Percentiles rank a stretch among this genome's conserved stretches.
Evolutionary conservation across 805 yeast species (phyloP).

Genomic region (Suhomyces emberorum): DNA sequence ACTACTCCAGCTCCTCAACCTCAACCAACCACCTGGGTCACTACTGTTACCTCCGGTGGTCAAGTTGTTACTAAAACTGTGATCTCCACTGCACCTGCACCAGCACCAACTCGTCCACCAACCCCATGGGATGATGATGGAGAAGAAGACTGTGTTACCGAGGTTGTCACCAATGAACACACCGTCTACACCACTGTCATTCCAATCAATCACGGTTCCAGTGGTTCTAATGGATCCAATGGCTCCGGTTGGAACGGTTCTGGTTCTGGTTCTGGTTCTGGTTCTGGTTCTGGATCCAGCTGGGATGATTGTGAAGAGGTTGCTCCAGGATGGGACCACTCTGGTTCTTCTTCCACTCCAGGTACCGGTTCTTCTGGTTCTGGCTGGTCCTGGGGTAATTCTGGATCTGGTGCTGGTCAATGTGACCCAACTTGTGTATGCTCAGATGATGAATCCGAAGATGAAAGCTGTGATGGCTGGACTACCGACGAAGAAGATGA

Average conservation of each 20-base stretch:
- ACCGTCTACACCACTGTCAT: constrained; percentile 12
- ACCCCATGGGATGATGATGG: constrained; percentile 9
- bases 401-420: constrained; percentile 9
- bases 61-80: constrained; percentile 1
- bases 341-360: constrained; percentile 9
- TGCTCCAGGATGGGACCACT: constrained; percentile 7
- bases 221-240: constrained; percentile 4
- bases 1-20: constrained; percentile 4
- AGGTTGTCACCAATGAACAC: constrained; percentile 3
- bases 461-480: constrained; percentile 15
- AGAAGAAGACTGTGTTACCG: constrained; percentile 4
- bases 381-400: neutral
- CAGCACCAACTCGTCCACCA: neutral
- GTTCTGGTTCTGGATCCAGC: constrained; percentile 8
- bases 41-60: constrained; percentile 3
- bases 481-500: constrained; percentile 1
- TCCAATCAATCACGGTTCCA: constrained; percentile 1
- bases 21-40: neutral
- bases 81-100: constrained; percentile 2
- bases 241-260: constrained; percentile 3
- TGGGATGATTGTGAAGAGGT: no score
- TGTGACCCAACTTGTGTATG: constrained; percentile 12
- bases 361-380: constrained; percentile 3
- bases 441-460: constrained; percentile 11
- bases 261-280: constrained; percentile 5